Evolutionary conservation across 495 filamentous ascomycete genomes (phyloP).

Genomic region (Aspergillus campestris): DNA sequence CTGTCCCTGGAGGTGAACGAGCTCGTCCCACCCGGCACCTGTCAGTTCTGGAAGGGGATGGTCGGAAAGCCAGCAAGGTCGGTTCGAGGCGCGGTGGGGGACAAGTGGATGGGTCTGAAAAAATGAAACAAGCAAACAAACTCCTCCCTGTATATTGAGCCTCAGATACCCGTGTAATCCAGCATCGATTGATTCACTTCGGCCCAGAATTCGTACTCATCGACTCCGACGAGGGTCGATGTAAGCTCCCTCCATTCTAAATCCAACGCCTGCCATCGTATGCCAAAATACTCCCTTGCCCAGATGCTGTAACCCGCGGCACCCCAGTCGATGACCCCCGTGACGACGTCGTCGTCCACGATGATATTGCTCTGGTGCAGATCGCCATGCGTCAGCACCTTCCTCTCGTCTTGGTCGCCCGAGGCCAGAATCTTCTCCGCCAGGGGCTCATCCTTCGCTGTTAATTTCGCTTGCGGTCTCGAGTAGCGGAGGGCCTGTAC

Average conservation of each 20-base stretch:
- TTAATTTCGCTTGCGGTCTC: constrained; percentile 6
- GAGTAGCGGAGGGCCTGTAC: constrained; percentile 13
- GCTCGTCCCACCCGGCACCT: constrained; percentile 14
- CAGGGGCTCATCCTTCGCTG: constrained; percentile 5
- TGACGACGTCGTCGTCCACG: constrained; percentile 1
- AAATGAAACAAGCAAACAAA: neutral
- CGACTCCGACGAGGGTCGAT: neutral
- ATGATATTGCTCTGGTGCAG: constrained; percentile 9
- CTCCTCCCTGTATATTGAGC: neutral
- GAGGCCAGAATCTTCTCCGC: constrained; percentile 9
- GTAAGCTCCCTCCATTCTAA: constrained; percentile 7
- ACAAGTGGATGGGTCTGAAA: constrained; percentile 6
- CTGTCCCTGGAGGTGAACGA: constrained; percentile 17
- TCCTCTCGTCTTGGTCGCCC: constrained; percentile 1
- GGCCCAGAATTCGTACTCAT: constrained; percentile 4
- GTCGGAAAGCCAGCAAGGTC: constrained; percentile 11
- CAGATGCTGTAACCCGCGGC: constrained; percentile 11
- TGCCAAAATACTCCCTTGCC: constrained; percentile 11
- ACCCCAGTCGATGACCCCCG: constrained; percentile 13
- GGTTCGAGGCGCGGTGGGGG: constrained; percentile 8
- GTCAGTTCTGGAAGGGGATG: constrained; percentile 16
- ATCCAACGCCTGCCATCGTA: constrained; percentile 8
- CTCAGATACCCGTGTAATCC: constrained; percentile 1
- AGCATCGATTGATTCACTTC: constrained; percentile 4
- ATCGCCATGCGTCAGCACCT: constrained; percentile 13